phyloP scores from a whole-genome alignment of 2,329 filamentous ascomycete species.

The Aquanectria penicillioides region DNA sequence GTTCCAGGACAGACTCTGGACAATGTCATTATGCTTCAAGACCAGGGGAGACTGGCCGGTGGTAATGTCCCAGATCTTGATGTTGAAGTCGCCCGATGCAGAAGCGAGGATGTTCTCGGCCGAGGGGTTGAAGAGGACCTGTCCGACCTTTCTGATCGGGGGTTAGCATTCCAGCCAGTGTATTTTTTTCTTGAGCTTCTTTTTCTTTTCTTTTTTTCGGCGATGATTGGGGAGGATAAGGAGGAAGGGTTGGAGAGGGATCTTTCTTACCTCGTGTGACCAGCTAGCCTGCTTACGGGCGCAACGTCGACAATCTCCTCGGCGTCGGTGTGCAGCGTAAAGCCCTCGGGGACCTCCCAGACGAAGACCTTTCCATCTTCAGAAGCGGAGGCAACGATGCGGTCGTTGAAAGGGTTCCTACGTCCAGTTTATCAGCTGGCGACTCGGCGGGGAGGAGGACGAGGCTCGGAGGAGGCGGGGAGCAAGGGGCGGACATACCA shows the following conservation, averaged over 20 bases:
- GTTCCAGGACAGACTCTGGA: constrained; percentile 96
- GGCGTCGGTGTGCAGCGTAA: constrained; percentile 84
- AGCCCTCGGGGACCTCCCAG: constrained; percentile 92
- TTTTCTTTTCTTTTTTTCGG: too few species aligned
- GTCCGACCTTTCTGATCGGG: constrained; percentile 86
- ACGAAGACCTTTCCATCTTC: constrained; percentile 98
- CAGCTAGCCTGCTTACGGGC: constrained; percentile 82
- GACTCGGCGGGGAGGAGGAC: neutral
- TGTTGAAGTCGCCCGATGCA: constrained; percentile 90
- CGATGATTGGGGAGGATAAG: too few species aligned
- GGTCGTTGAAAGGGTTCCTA: constrained; percentile 97
- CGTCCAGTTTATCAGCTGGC: constrained; percentile 26
- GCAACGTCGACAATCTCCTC: constrained; percentile 85
- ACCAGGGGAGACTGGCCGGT: constrained; percentile 78
- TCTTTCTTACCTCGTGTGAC: constrained; percentile 79
- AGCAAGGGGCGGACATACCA: constrained; percentile 68
- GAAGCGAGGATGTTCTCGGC: constrained; percentile 96
- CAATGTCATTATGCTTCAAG: constrained; percentile 88
- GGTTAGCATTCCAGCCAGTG: constrained; percentile 26
- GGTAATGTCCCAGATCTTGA: constrained; percentile 96
- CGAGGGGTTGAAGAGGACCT: constrained; percentile 96
- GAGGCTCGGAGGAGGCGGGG: constrained; percentile 15
- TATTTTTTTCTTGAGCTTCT: too few species aligned
- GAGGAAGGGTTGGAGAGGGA: neutral
- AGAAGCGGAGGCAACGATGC: constrained; percentile 89